phyloP scores from a whole-genome alignment of 352 stramenopile genomes.

The Phytophthora litchii region DNA sequence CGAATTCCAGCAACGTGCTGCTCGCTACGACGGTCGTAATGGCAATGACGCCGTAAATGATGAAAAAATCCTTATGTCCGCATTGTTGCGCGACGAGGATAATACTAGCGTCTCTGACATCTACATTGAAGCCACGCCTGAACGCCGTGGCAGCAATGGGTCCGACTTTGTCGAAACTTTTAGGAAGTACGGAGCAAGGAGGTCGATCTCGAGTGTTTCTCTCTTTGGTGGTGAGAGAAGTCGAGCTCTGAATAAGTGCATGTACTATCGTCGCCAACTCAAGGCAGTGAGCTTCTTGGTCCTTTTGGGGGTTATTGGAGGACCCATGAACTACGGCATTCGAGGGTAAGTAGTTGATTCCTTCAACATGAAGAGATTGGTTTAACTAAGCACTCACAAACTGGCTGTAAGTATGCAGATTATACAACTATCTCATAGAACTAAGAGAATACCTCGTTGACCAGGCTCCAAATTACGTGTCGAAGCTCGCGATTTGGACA shows the following conservation, averaged over 20 bases:
- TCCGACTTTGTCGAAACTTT: slow-evolving; percentile 51
- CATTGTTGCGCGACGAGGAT: slow-evolving; percentile 21
- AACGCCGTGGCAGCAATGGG: slow-evolving; percentile 27
- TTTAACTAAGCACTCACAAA: slow-evolving; percentile 38
- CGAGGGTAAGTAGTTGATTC: slow-evolving; percentile 41
- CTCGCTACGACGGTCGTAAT: slow-evolving; percentile 45
- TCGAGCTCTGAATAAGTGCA: slow-evolving; percentile 41
- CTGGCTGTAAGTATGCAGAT: slow-evolving; percentile 20
- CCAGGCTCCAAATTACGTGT: slow-evolving; percentile 31
- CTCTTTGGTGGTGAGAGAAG: slow-evolving; percentile 66
- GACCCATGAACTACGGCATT: slow-evolving; percentile 78
- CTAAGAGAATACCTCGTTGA: slow-evolving; percentile 53
- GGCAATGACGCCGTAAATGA: slow-evolving; percentile 25
- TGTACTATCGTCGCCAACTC: slow-evolving; percentile 68
- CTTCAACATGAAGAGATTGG: slow-evolving; percentile 23
- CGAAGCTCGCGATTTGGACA: slow-evolving; percentile 65
- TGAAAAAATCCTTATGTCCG: slow-evolving; percentile 22
- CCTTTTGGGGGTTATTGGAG: slow-evolving; percentile 80
- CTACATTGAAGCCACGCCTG: slow-evolving; percentile 20
- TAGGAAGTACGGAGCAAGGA: slow-evolving; percentile 42
- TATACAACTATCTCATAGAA: slow-evolving; percentile 47
- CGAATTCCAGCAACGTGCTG: slow-evolving; percentile 84
- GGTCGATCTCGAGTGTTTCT: slow-evolving; percentile 56
- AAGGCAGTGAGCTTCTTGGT: slow-evolving; percentile 81
- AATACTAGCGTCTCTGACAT: slow-evolving; percentile 8